phyloP scores from a whole-genome alignment of 1,284 basidiomycete genomes.

The Abortiporus biennis region DNA sequence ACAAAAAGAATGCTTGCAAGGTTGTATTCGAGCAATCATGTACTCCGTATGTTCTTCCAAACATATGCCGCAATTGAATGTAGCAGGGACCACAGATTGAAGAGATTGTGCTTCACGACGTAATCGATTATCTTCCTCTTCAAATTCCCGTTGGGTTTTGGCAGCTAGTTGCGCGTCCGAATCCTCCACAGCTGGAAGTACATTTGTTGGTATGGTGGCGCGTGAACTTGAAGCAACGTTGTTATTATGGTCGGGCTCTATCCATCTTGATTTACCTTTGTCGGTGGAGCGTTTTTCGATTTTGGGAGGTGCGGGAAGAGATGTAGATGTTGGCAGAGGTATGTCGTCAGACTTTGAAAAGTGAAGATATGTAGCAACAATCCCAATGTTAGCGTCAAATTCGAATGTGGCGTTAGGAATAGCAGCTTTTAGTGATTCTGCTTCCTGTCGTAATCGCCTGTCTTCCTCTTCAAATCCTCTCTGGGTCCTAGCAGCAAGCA shows the following conservation, averaged over 20 bases:
- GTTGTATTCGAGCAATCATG: constrained; percentile 35
- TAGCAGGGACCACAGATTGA: constrained; percentile 20
- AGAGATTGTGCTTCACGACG: constrained; percentile 29
- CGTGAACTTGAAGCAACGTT: not conserved
- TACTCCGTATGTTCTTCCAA: constrained; percentile 44
- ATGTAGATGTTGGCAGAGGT: too few species aligned
- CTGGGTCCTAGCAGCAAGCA: constrained; percentile 27
- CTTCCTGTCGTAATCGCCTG: constrained; percentile 26
- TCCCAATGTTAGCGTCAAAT: too few species aligned
- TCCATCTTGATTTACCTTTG: not conserved
- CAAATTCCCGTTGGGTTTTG: constrained; percentile 36
- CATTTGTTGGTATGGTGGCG: not conserved
- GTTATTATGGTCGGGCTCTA: not conserved
- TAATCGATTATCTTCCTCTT: constrained; percentile 38
- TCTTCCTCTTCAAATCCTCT: constrained; percentile 41
- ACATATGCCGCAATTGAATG: constrained; percentile 54
- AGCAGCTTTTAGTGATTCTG: too few species aligned
- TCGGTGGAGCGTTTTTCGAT: not conserved
- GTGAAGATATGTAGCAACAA: too few species aligned
- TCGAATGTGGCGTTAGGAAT: too few species aligned
- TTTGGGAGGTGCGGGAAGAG: not conserved
- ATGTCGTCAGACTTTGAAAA: too few species aligned
- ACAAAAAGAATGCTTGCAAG: constrained; percentile 53
- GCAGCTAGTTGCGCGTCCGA: not conserved
- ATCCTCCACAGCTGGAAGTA: not conserved